These are phyloP conservation scores for Blastobotrys buckinghamii DNA, from an alignment of 1,139 yeast species.

Conservation along the genomic window DNA sequence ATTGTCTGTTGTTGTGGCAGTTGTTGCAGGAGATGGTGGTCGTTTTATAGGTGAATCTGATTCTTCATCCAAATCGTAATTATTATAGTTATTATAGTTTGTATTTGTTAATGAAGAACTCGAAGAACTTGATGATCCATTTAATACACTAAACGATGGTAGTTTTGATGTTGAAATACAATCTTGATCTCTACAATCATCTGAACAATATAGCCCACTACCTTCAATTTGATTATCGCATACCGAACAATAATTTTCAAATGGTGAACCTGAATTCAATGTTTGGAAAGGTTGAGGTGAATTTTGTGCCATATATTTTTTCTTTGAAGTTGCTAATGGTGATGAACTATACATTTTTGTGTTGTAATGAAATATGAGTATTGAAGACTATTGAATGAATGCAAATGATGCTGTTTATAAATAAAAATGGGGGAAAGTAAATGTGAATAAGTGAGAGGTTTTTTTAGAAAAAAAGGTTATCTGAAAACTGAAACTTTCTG, in stretches of 20 bases:
- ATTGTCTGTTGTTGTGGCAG: neutral
- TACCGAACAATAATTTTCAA: constrained; percentile 31
- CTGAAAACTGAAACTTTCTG: too few relatives aligned
- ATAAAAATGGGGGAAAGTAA: too few relatives aligned
- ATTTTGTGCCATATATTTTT: constrained; percentile 6
- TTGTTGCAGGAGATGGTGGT: neutral
- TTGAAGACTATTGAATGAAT: too few relatives aligned
- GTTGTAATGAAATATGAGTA: too few relatives aligned
- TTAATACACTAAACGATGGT: neutral
- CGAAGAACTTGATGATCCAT: neutral
- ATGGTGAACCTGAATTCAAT: constrained; percentile 17
- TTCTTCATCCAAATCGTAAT: neutral
- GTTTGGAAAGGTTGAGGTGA: neutral
- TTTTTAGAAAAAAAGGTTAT: too few relatives aligned
- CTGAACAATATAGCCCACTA: constrained; percentile 29
- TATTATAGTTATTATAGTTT: neutral
- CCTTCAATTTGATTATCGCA: constrained; percentile 29
- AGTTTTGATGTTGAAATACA: neutral
- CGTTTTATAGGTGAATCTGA: neutral
- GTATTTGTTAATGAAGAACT: neutral
- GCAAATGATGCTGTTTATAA: too few relatives aligned
- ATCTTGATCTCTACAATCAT: constrained; percentile 23
- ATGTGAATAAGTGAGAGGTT: too few relatives aligned
- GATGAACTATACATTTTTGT: constrained; percentile 5
- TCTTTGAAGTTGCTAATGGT: constrained; percentile 12